Base-by-base conservation (phyloP, 164 flowering plant species). In the Cinnamomum chago region DNA sequence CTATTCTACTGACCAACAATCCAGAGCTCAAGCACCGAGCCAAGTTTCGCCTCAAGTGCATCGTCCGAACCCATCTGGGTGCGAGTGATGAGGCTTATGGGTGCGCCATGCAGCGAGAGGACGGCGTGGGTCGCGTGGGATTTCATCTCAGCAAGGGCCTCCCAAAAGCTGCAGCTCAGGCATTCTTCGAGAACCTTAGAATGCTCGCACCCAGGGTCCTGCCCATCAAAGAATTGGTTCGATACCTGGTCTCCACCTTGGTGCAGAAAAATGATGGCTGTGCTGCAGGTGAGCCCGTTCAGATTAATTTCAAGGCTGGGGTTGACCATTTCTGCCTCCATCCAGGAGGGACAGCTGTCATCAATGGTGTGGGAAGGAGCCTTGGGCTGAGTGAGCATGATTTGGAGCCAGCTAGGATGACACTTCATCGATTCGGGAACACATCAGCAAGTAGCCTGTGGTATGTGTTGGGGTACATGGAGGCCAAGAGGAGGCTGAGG, bases 401-500 rank as follows among this genome's bases (percentile, higher is more conserved):
- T 58, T 65, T 88, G 2, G 92, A 90, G 81, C 92, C 94, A 14
- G 80, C 94, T 0, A 77, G 89, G 80, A 88, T 90, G 92, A 81
- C 91, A 15, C 90, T 90, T 40, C 88, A 87, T 68, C 81, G 94
- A 10, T 89, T 84, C 35, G 94, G 94, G 0, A 89, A 90, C 83
- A 89, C 92, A 0, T 90, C 94, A 9, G 86, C 94, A 1, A 84
- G 90, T 62, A 83, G 90, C 30, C 74, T 85, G 2, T 89, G 94
- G 94, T 90, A 91, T 69, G 96, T 90, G 58, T 73, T 92, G 65
- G 87, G 86, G 2, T 90, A 92, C 82, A 90, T 88, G 97, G 91
- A 91, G 73, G 91, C 92, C 2, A 89, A 89, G 76, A 81, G 76
- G 80, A 83, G 89, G 76, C 82, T 84, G 9, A 85, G 78, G 76